Base-by-base conservation (phyloP, 371 early-diverging fungal genomes). In the Zychaea mexicana region DNA sequence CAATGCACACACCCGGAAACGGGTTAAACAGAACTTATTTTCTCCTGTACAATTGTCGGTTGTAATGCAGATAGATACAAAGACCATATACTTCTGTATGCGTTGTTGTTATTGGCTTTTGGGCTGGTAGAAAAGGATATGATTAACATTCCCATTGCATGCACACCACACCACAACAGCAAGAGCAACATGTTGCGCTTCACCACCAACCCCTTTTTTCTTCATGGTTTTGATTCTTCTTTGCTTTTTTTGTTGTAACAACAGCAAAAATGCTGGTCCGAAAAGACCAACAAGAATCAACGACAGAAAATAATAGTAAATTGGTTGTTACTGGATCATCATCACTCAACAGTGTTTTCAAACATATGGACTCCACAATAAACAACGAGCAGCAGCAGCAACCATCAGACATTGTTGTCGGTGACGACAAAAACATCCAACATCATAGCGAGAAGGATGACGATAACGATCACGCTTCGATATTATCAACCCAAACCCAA, bases 401-500 rank as follows among this genome's bases (percentile, higher is more conserved):
- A 6, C 46, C n/a, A 17, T 15, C 9, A 8, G n/a, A 49, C 6
- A 49, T 12, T 49, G 42, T 33, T 12, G 12, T 33, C 33, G n/a
- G n/a, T 42, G 42, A 42, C 0, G 6, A 42, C 42, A 42, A 42
- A 5, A 36, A 36, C 36, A 36, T 17, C 15, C 17, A 42, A 1
- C 0, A 42, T 42, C 13, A 42, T 15, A 42, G 24, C 24, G 52
- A 30, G 24, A 33, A 61, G 2, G 52, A 61, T 13, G 30, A 62
- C 27, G 46, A 55, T 5, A 31, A 31, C 17, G 63, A 62, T 38
- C 5, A 27, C 4, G 56, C 33, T 13, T 46, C 62, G 9, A 27
- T 64, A 8, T 36, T 68, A 45, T 53, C 63, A 15, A 54, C 36
- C 36, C 52, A 64, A 36, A 28, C 58, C 33, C 60, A 60, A 45